phyloP scores from a whole-genome alignment of 257 asterid genomes.

The Capsicum chinense region DNA sequence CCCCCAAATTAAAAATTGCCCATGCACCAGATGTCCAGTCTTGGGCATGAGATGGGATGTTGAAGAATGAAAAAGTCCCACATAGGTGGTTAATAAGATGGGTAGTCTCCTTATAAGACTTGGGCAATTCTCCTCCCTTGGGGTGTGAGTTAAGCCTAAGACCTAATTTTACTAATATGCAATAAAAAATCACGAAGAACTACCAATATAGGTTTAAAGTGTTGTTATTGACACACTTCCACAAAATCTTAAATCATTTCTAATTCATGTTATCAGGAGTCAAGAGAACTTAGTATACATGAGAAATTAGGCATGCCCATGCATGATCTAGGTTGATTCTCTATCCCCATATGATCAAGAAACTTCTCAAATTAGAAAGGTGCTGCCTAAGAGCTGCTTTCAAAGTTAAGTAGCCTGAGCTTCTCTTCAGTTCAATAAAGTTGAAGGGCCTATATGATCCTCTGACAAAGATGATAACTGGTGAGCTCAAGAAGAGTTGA shows the following conservation, averaged over 20 bases:
- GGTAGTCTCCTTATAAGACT: too few species aligned
- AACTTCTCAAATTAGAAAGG: conserved; percentile 21
- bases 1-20: too few species aligned
- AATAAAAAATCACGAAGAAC: neutral
- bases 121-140: too few species aligned
- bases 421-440: conserved; percentile 20
- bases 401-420: conserved; percentile 23
- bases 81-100: too few species aligned
- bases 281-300: neutral
- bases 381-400: conserved; percentile 3
- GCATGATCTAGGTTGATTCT: conserved; percentile 19
- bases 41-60: too few species aligned
- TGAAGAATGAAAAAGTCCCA: too few species aligned
- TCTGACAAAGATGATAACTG: neutral
- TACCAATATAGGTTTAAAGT: neutral
- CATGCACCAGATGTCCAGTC: too few species aligned
- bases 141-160: too few species aligned
- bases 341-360: neutral
- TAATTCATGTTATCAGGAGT: conserved; percentile 10
- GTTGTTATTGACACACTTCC: neutral
- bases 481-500: neutral
- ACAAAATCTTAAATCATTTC: conserved; percentile 5
- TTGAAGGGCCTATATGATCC: conserved; percentile 21
- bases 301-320: conserved; percentile 13
- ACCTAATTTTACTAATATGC: neutral